phyloP scores from a whole-genome alignment of 768 basidiomycete species.

The Phlebiopsis gigantea region DNA sequence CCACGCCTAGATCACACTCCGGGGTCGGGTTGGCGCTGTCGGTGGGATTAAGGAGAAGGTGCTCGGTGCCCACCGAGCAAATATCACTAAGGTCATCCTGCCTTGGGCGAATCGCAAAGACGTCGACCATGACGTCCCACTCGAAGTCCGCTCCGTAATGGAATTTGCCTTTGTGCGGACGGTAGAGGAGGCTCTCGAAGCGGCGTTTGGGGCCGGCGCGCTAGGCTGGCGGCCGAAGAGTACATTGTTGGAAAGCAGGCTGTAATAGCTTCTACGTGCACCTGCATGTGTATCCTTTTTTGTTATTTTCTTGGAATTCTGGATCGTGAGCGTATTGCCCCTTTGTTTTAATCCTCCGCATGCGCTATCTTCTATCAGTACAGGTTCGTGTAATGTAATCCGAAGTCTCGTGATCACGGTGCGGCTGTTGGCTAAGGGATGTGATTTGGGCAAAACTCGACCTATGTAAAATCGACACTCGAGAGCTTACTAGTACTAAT shows the following conservation, averaged over 20 bases:
- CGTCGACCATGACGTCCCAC: conserved; percentile 78
- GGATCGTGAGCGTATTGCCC: background rate
- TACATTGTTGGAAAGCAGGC: conserved; percentile 9
- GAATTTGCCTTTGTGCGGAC: conserved; percentile 79
- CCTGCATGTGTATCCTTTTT: background rate
- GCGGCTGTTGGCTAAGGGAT: too few species aligned
- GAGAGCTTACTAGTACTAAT: too few species aligned
- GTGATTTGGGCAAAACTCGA: too few species aligned
- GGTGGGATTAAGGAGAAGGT: conserved; percentile 93
- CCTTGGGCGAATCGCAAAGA: conserved; percentile 85
- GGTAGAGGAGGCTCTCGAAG: conserved; percentile 75
- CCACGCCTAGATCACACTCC: conserved; percentile 60
- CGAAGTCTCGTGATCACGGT: too few species aligned
- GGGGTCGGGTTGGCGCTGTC: conserved; percentile 77
- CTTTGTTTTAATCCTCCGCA: background rate
- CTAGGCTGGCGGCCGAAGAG: conserved; percentile 45
- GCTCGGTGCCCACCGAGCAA: conserved; percentile 84
- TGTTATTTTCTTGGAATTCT: background rate
- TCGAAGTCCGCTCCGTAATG: conserved; percentile 67
- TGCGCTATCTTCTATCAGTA: too few species aligned
- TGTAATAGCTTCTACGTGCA: background rate
- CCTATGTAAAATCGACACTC: too few species aligned
- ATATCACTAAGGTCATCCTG: conserved; percentile 77
- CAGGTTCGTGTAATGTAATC: background rate
- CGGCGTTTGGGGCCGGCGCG: conserved; percentile 70